Conservation (phyloP, 208 protist species). For the Phytomonas francai region DNA sequence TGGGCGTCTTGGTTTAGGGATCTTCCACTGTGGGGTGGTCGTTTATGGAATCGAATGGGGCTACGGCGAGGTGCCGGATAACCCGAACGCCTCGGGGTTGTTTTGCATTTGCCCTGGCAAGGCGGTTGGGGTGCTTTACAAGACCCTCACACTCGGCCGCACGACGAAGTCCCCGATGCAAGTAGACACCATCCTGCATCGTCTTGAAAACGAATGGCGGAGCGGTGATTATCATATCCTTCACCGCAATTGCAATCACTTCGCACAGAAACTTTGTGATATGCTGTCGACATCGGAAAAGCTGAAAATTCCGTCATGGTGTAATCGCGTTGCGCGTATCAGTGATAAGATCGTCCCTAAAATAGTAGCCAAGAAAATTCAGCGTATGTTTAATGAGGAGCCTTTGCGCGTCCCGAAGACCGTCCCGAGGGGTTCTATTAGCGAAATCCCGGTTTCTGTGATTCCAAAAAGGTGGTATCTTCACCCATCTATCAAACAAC, state of each 20-base stretch:
- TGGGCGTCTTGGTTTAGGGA: conserved; percentile 67
- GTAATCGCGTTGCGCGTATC: conserved; percentile 79
- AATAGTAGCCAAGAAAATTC: conserved; percentile 60
- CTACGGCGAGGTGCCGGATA: conserved; percentile 76
- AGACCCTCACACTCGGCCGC: conserved; percentile 58
- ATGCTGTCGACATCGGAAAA: conserved; percentile 69
- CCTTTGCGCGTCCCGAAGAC: conserved; percentile 31
- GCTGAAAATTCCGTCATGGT: conserved; percentile 71
- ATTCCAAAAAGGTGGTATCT: conserved; percentile 71
- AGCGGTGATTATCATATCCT: conserved; percentile 86
- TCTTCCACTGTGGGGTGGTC: conserved; percentile 86
- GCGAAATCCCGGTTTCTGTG: conserved; percentile 60
- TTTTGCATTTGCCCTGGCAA: conserved; percentile 72
- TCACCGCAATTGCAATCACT: conserved; percentile 90
- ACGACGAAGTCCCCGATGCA: conserved; percentile 75
- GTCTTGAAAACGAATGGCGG: conserved; percentile 82
- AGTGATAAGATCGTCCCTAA: conserved; percentile 59
- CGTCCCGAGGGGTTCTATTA: conserved; percentile 13
- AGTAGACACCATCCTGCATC: conserved; percentile 80
- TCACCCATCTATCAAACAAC: conserved; percentile 50
- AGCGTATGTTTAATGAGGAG: conserved; percentile 68
- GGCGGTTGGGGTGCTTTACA: conserved; percentile 55
- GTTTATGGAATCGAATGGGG: conserved; percentile 89
- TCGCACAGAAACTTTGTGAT: conserved; percentile 72
- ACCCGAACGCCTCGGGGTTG: conserved; percentile 53